These are phyloP conservation scores for Phytopythium montanum DNA, from an alignment of 352 stramenopile species.

Conservation along the genomic window DNA sequence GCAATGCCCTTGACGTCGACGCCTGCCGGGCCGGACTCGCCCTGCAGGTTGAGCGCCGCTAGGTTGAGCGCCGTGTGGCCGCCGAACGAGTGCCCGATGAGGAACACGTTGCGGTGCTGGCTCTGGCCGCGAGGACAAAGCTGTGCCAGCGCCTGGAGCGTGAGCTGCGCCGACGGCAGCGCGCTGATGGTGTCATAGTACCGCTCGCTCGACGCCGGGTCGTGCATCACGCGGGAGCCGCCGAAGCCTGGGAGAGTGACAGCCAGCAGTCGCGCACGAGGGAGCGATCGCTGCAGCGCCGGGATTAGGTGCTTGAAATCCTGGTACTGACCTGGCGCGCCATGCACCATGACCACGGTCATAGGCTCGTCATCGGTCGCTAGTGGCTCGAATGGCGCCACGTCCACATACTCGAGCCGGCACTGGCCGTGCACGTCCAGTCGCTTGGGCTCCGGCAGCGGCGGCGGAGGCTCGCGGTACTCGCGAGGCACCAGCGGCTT, in stretches of 20 bases:
- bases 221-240: constrained; percentile 18
- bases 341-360: constrained; percentile 54
- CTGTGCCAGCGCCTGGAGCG: constrained; percentile 22
- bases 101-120: constrained; percentile 25
- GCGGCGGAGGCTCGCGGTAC: constrained; percentile 12
- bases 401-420: constrained; percentile 34
- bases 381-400: constrained; percentile 3
- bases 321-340: constrained; percentile 44
- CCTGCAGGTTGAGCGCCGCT: constrained; percentile 24
- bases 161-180: constrained; percentile 23
- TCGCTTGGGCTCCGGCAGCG: constrained; percentile 25
- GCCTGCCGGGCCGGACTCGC: neutral
- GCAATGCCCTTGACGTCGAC: constrained; percentile 29
- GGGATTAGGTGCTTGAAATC: constrained; percentile 55
- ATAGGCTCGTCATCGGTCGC: constrained; percentile 9
- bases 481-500: constrained; percentile 5
- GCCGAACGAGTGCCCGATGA: constrained; percentile 53
- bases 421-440: constrained; percentile 26
- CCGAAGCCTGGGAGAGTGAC: constrained; percentile 39
- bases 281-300: constrained; percentile 19
- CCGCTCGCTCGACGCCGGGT: constrained; percentile 8
- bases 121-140: constrained; percentile 19
- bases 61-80: constrained; percentile 48
- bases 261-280: constrained; percentile 21
- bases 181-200: constrained; percentile 32